Base-by-base conservation (phyloP, 805 yeast genomes). In the Candida qinlingensis region DNA sequence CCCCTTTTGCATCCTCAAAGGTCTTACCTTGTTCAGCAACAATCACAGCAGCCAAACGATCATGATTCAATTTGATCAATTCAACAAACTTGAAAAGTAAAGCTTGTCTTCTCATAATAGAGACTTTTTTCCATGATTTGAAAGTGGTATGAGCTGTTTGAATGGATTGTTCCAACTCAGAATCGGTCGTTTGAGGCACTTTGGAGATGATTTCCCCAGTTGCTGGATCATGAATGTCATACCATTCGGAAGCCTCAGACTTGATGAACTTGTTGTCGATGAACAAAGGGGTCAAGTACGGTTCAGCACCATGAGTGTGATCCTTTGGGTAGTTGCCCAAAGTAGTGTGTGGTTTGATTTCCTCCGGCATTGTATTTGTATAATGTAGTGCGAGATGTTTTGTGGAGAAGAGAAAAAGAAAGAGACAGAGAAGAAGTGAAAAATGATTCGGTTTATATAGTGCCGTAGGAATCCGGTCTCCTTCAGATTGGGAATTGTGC, bases 1-100 rank as follows among this genome's bases (percentile, higher is more conserved):
- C 84, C 27, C 91, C 91, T 63, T 74, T 74, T 44, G 91, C 90
- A 58, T 84, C 91, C 13, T 79, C 79, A 63, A 84, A 79, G 13
- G 89, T 84, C 66, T 84, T 84, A 30, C 91, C 90, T 65, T 84
- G 89, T 67, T 87, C 84, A 49, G 79, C 74, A 52, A 83, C 84
- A 52, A 84, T 75, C 33, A 72, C 75, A 26, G 80, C 73, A 1
- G 91, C 91, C 26, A 84, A 67, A 49, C 86, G 65, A 65, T 84
- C 89, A 79, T 81, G 78, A 66, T 84, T 81, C 48, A 71, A 73
- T 54, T 82, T 77, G 57, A 84, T 73, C 52, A 84, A 71, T 58
- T 76, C 78, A 3, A 81, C 89, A 58, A 80, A 79, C 60, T 80
- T 81, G 74, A 84, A 85, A 26, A 84, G 79, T 52, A 81, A 75